Base-by-base conservation (phyloP, 768 basidiomycete species). In the Sistotremastrum suecicum region DNA sequence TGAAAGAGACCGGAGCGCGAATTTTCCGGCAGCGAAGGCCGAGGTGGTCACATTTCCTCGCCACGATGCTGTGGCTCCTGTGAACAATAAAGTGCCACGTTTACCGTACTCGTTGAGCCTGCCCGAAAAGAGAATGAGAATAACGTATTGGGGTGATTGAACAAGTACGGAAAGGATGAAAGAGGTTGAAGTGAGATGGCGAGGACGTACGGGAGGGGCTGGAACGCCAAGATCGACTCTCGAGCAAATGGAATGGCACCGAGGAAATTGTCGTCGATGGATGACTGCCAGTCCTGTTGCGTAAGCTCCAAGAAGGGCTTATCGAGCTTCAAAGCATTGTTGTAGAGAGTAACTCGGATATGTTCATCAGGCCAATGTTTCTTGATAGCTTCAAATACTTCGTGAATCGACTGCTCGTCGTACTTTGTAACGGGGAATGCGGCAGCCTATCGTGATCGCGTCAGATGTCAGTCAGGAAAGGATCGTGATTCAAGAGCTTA, bases 231-330 rank as follows among this genome's bases (percentile, higher is more conserved):
- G 42, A 84, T 71, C 5, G 69, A 71, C 39, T 76, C 74, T 11
- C 72, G 71, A 6, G 81, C 65, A 53, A 84, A 85, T 0, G 78
- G 64, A 48, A 80, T 82, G 0, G 76, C 75, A 3, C 71, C 72
- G 37, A 73, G 65, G 39, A 80, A 63, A 43, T 75, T 79, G 20
- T 64, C 61, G 44, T 80, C 66, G 8, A 76, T 56, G 20, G 66
- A 63, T 28, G 66, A 57, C 45, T 71, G 67, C 12, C 82, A 54
- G 34, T 83, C 79, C 43, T 73, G 65, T 2, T 75, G 70, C 0
- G 74, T 78, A 28, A 81, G 54, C 8, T 80, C 68, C 30, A 85
- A 61, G 67, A 84, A 85, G 2, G 71, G 69, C 60, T 80, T 82
- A 69, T 74, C 81, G 8, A 75, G 58, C 2, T 68, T 69, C 34